These are phyloP conservation scores for Solanum paucissectum DNA, from an alignment of 257 asterid genomes.

Conservation along the genomic window DNA sequence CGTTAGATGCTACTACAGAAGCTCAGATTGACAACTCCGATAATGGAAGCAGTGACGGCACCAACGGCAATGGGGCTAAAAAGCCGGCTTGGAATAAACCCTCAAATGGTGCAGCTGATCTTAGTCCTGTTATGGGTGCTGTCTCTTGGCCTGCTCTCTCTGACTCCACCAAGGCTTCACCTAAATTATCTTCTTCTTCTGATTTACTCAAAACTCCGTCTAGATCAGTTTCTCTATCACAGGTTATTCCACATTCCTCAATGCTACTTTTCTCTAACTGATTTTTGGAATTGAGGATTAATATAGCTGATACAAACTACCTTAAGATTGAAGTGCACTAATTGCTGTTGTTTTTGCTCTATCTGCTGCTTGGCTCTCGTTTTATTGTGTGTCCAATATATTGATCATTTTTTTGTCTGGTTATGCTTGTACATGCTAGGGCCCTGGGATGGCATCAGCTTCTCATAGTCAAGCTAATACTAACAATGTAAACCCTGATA, in stretches of 20 bases:
- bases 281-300: not conserved
- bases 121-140: slow-evolving; percentile 58
- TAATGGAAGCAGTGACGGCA: not conserved
- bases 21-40: slow-evolving; percentile 19
- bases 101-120: slow-evolving; percentile 23
- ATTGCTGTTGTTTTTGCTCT: not conserved
- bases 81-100: slow-evolving; percentile 65
- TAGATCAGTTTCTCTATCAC: slow-evolving; percentile 22
- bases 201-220: slow-evolving; percentile 27
- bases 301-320: not conserved
- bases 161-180: slow-evolving; percentile 56
- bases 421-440: slow-evolving; percentile 3
- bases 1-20: slow-evolving; percentile 14
- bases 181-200: slow-evolving; percentile 37
- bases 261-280: not conserved
- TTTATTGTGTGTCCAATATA: not conserved
- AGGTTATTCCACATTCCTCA: slow-evolving; percentile 23
- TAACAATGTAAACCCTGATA: slow-evolving; percentile 18
- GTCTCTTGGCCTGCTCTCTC: slow-evolving; percentile 76
- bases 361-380: not conserved
- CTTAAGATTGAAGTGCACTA: not conserved
- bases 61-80: slow-evolving; percentile 19
- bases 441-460: slow-evolving; percentile 19
- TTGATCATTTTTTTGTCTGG: not conserved
- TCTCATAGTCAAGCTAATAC: slow-evolving; percentile 27